Evolutionary conservation across 495 filamentous ascomycete genomes (phyloP), one percentile per base, ranked within the genome.

Genomic region (Tuber indicum): DNA sequence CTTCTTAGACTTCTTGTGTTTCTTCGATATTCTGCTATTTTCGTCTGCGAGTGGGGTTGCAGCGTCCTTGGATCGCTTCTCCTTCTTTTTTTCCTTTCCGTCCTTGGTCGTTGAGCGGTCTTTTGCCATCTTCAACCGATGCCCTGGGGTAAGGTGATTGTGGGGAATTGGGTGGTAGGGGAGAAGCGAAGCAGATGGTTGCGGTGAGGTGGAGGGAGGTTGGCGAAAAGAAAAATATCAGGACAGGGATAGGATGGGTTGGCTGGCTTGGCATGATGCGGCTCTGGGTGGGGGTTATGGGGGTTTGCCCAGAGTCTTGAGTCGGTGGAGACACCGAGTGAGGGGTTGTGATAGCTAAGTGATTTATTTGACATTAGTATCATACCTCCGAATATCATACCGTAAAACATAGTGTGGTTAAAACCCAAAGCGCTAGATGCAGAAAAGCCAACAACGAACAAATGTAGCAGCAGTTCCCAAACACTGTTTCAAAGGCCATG

Each of bases 71-170:
- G 85, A 85, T 82, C 91, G 87, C 84, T 90, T 88, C 84, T 90
- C 88, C 86, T 90, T 90, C 83, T 91, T 91, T 86, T 91, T 92
- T n/a, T 91, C 90, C 83, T 91, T 91, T 84, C 91, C 89, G 39
- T 90, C 89, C 83, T 92, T 91, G 70, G 83, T 75, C 21, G 66
- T 36, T 14, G 78, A 75, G 71, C 74, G 74, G 19, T 83, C 81
- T 73, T 83, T 83, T 72, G 81, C 81, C 81, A 83, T 83, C 78
- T 75, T 69, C 42, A 39, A 73, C 66, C 71, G 42, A 66, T 66
- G 12, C 14, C 32, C n/a, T 36, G 3, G 12, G 26, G 58, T 26
- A 14, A 36, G 26, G 26, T 36, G 14, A 26, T 16, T 16, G 26
- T 16, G 58, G 26, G 16, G 58, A 36, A 66, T 66, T 17, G 26